These are phyloP conservation scores for Wilcoxina mikolae DNA, from an alignment of 495 filamentous ascomycete genomes.

Conservation along the genomic window DNA sequence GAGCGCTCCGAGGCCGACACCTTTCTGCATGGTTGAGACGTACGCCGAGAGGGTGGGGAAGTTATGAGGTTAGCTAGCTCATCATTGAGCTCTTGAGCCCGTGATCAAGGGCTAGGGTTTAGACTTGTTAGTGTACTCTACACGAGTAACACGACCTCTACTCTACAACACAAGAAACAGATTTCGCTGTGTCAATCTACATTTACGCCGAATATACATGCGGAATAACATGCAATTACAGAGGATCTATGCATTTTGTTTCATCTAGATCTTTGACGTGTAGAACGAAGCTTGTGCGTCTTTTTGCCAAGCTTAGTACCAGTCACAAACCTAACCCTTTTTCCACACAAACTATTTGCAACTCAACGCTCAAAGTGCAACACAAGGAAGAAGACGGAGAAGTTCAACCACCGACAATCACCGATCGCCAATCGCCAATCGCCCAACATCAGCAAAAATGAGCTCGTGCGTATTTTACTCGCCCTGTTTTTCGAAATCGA, in stretches of 20 bases:
- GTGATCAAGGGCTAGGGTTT: neutral
- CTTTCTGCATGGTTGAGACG: conserved; percentile 35
- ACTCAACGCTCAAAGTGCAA: neutral
- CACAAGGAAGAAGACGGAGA: neutral
- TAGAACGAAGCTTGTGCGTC: neutral
- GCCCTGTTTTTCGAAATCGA: neutral
- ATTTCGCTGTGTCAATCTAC: no score
- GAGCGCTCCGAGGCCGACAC: conserved; percentile 85
- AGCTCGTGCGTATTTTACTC: conserved; percentile 2
- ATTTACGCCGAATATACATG: no score
- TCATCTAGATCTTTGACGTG: neutral
- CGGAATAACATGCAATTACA: no score
- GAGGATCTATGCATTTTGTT: neutral
- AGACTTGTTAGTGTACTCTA: neutral
- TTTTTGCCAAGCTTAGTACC: neutral
- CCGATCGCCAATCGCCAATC: conserved; percentile 1
- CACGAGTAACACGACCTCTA: no score
- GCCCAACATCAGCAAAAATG: conserved; percentile 1
- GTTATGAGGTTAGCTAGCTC: neutral
- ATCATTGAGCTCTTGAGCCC: neutral
- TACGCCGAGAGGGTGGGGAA: neutral
- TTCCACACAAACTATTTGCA: neutral
- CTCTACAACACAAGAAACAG: no score
- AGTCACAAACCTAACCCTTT: neutral
- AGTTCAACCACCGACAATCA: neutral